Conservation (phyloP, 2,329 filamentous ascomycete species). For the Fonsecaea pedrosoi region DNA sequence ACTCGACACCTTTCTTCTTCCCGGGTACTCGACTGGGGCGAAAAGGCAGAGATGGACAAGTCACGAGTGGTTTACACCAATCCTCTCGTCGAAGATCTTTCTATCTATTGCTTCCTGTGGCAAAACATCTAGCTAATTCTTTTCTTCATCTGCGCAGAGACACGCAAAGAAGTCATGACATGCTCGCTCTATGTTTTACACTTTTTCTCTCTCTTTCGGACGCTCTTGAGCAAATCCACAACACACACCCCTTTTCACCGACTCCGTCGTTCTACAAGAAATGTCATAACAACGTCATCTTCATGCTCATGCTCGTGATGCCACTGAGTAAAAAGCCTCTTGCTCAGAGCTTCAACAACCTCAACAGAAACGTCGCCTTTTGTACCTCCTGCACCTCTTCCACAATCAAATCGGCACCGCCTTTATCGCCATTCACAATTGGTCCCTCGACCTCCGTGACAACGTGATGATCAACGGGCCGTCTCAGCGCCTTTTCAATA, state of each 20-base stretch:
- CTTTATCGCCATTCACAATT: conserved; percentile 57
- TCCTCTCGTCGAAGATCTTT: neutral
- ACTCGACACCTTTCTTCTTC: neutral
- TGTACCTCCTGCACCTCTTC: conserved; percentile 88
- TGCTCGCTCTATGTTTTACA: neutral
- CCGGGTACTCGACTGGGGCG: too few relatives aligned
- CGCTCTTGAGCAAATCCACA: conserved; percentile 10
- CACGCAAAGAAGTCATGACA: conserved; percentile 59
- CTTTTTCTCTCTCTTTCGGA: conserved; percentile 7
- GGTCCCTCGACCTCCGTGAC: conserved; percentile 62
- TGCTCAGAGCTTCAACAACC: conserved; percentile 72
- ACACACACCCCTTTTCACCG: conserved; percentile 1
- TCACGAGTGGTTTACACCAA: too few relatives aligned
- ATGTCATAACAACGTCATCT: conserved; percentile 4
- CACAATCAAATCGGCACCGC: conserved; percentile 65
- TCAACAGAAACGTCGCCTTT: conserved; percentile 78
- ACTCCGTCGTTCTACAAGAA: neutral
- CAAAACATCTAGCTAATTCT: conserved; percentile 21
- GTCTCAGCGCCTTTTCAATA: conserved; percentile 78
- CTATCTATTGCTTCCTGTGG: neutral
- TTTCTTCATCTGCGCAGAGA: conserved; percentile 48
- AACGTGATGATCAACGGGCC: conserved; percentile 75
- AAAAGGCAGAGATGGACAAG: too few relatives aligned
- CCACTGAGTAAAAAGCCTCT: neutral
- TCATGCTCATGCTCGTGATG: conserved; percentile 7